Base-by-base conservation (phyloP, 176 grass and related monocot genomes). In the Zea mays region DNA sequence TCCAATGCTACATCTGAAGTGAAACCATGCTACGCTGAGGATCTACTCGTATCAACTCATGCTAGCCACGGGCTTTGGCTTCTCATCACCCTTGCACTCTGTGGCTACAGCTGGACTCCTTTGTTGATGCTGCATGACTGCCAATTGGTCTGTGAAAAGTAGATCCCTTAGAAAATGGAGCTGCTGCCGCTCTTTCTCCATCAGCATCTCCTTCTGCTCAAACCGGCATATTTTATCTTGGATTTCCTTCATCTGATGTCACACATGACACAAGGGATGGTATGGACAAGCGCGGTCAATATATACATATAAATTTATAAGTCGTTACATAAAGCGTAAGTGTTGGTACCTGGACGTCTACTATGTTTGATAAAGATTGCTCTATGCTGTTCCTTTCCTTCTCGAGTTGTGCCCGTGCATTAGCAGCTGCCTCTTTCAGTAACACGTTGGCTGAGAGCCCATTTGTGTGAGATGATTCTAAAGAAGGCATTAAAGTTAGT, bases 201-300 rank as follows among this genome's bases (percentile, higher is more conserved):
- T 84, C 41, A 92, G 42, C 6, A 85, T 76, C 67, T 99, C 96
- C 70, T 90, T 59, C 56, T 92, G 85, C 81, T 98, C 96, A 19
- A 98, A 94, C 12, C 62, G 69, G 8, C 70, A 55, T 79, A 98
- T 90, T 79, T 99, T 90, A 57, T 99, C 81, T 76, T 87, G 89
- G 69, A 99, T 92, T 88, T 94, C 96, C 71, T 92, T 95, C 96
- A 99, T 99, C 96, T 99, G 80, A 80, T n/a, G 56, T 55, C 77
- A 61, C 57, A 50, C 27, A 46, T 35, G 10, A 62, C 21, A 72
- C 59, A 84, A 63, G 9, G 39, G n/a, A 54, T 67, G 16, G 64
- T 66, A 62, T 7, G 86, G 27, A 71, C 27, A 71, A 72, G 11
- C 75, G 11, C 75, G 43, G 45, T 43, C 20, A 68, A 52, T 68